Percentiles rank a stretch among this genome's conserved stretches.
These are phyloP conservation scores for Ganoderma boninense DNA, from an alignment of 1,284 basidiomycete genomes.

Conservation along the genomic window DNA sequence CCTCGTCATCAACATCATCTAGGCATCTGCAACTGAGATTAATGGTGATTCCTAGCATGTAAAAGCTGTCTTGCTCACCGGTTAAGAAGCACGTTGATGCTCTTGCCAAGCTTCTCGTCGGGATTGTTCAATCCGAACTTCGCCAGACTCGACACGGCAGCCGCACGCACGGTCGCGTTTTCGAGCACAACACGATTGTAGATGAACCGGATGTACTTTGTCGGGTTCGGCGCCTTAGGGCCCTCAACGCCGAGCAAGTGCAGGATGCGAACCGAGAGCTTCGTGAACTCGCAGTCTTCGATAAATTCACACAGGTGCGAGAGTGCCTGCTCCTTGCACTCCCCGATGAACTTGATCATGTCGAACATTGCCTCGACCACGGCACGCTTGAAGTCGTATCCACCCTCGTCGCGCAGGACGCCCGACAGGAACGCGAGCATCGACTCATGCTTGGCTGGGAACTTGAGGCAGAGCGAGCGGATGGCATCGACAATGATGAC, in stretches of 20 bases:
- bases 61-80: not conserved
- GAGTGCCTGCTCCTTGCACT: constrained; percentile 96
- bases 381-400: constrained; percentile 99
- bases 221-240: constrained; percentile 93
- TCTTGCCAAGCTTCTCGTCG: constrained; percentile 83
- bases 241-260: constrained; percentile 97
- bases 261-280: constrained; percentile 96
- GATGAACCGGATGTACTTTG: constrained; percentile 99
- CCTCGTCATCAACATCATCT: constrained; percentile 99
- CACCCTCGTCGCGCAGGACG: constrained; percentile 95
- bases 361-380: constrained; percentile 99
- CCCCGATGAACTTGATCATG: constrained; percentile 98
- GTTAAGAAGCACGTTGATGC: constrained; percentile 87
- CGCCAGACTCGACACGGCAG: constrained; percentile 93
- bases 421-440: constrained; percentile 97
- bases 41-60: not conserved
- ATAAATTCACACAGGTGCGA: constrained; percentile 99
- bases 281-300: constrained; percentile 99
- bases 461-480: constrained; percentile 97
- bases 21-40: constrained; percentile 71
- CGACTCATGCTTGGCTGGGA: constrained; percentile 94
- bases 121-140: constrained; percentile 95
- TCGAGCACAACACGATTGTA: constrained; percentile 99
- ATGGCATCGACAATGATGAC: constrained; percentile 99
- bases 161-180: constrained; percentile 97